Percentiles rank a stretch among this genome's conserved stretches.
Conservation (phyloP, 2,329 filamentous ascomycete species). For the Neofusicoccum laricinum region DNA sequence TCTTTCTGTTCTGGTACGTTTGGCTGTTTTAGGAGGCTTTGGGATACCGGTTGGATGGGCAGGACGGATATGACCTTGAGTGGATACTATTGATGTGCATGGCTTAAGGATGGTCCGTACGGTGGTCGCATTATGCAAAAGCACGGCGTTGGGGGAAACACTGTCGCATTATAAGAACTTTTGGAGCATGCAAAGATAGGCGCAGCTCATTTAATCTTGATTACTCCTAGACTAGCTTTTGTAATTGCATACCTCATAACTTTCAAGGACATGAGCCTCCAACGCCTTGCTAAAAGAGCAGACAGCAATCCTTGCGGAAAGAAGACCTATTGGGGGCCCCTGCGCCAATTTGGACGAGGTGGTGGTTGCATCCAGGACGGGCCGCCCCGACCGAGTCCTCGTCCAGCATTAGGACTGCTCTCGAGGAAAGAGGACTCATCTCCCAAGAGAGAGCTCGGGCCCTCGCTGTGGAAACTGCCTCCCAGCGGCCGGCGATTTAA, state of each 20-base stretch:
- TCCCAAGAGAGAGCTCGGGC: slow-evolving; percentile 11
- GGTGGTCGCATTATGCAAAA: slow-evolving; percentile 11
- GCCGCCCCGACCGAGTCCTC: background rate
- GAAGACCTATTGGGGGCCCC: background rate
- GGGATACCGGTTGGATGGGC: background rate
- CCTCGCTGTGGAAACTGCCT: slow-evolving; percentile 13
- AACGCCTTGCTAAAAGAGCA: background rate
- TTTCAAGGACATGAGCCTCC: background rate
- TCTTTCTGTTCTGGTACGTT: slow-evolving; percentile 83
- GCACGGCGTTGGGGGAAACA: slow-evolving; percentile 14
- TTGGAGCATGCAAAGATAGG: background rate
- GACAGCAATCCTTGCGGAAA: background rate
- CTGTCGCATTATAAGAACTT: background rate
- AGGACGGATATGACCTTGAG: background rate
- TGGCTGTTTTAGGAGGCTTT: slow-evolving; percentile 67
- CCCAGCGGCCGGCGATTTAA: slow-evolving; percentile 1
- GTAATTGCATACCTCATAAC: slow-evolving; percentile 8
- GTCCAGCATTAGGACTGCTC: slow-evolving; percentile 4
- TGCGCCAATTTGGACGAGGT: slow-evolving; percentile 2
- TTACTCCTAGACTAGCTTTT: background rate
- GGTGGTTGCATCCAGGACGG: slow-evolving; percentile 16
- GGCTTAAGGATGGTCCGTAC: slow-evolving; percentile 3
- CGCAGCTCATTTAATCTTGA: slow-evolving; percentile 1
- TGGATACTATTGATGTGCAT: slow-evolving; percentile 3
- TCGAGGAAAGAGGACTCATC: slow-evolving; percentile 10